Evolutionary conservation across 176 grass and related monocot genomes (phyloP), one percentile per base, ranked within the genome.

Genomic region (Triticum turgidum): DNA sequence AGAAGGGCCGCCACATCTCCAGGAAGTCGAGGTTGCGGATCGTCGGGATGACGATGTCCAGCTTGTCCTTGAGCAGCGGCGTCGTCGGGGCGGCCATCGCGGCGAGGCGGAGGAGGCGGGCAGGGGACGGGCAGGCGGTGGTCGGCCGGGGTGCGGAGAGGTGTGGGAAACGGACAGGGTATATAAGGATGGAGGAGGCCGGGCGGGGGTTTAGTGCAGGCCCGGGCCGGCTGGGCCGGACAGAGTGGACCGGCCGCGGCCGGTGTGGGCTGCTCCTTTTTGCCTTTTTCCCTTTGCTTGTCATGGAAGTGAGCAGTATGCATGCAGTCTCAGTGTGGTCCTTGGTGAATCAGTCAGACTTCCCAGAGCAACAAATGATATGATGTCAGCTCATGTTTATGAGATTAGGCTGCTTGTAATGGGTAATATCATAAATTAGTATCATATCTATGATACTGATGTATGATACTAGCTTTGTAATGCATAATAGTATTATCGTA

Each of bases 41-140:
- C 37, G 96, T 98, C 79, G 93, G 96, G 90, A 98, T 98, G 24
- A 98, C 96, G 89, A 98, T 98, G 84, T 98, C 96, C 44, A 98
- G 91, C 88, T 98, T 88, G 52, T 98, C 96, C 86, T 92, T 95
- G 61, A 98, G 90, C 69, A 76, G 81, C 52, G 93, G 91, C 30
- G 88, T 89, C 75, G 81, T 39, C 30, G 39, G 20, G 18, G 54
- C 15, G 67, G 38, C 84, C 89, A 90, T 90, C 7, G 84, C 42
- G 27, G n/a, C 25, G 10, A 66, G 27, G 6, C 6, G 42, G 12
- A 47, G 22, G 42, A 47, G 22, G 42, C 22, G 61, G 68, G 21
- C 52, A 15, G 22, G 11, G 47, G 37, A 30, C 1, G 22, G 61
- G 18, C 11, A 4, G 8, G 24, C 0, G 7, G 68, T 6, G 65